Evolutionary conservation across 2,329 filamentous ascomycete species (phyloP), one percentile per base, ranked within the genome.

Genomic region (Sarocladium brachiariae): DNA sequence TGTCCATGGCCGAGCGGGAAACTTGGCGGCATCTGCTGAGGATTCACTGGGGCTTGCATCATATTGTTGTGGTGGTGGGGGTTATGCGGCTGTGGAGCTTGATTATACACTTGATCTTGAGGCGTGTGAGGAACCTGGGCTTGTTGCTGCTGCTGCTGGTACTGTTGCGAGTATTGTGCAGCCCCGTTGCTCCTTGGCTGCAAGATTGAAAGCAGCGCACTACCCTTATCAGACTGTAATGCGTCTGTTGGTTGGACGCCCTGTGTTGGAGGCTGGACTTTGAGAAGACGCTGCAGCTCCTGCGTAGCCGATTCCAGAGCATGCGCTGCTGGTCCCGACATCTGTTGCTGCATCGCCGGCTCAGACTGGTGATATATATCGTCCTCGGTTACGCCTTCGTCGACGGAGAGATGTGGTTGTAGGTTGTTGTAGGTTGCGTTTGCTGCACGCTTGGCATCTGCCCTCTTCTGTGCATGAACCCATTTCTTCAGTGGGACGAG

Each of bases 401-500:
- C 78, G 21, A 72, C 65, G 3, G 59, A 55, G 18, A 57, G 48
- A 13, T 73, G 69, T 11, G 74, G 67, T 18, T 72, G 70, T 14
- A 70, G 63, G 16, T 70, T 63, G 4, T 71, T 59, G 27, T 76
- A 70, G 13, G 67, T 65, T 27, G 63, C 65, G 33, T 63, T 71
- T 24, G 69, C 59, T 16, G 66, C 64, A 55, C 70, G 71, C 58
- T 73, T 49, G 4, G 51, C 72, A 58, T 88, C 87, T n/a, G 78
- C 75, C 68, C 85, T 90, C 71, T 81, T 86, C 68, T 95, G 89
- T 56, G 86, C 80, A n/a, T 82, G 73, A 43, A 97, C 89, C 91
- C 91, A 97, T 65, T 89, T 89, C 67, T 89, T 91, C 46, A 99
- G 69, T 5, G 83, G 87, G 1, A 83, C 83, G 50, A 97, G 74